Base-by-base conservation (phyloP, 129 eudicot species). In the Saposhnikovia divaricata region DNA sequence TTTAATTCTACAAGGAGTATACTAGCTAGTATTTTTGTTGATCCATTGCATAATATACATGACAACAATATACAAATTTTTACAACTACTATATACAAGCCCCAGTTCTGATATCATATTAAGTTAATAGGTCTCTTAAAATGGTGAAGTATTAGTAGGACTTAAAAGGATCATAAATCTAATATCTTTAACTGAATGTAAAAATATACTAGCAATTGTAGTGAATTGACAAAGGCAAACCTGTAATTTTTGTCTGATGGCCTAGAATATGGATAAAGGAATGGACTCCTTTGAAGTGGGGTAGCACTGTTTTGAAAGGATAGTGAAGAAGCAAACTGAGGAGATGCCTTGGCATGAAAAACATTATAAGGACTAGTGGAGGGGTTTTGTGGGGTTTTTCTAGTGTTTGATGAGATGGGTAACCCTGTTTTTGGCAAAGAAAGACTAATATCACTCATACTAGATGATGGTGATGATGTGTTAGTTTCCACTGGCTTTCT, bases 401-500 rank as follows among this genome's bases (percentile, higher is more conserved):
- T 92, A 73, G 86, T 44, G 74, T 81, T 78, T 68, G 89, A 80
- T 71, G 89, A 79, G 79, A 83, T 71, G 79, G 85, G 86, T 11
- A 76, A n/a, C 68, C 28, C 63, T 38, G 82, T 80, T 75, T 73
- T 78, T 46, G 81, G 79, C 42, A 84, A 21, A 70, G 72, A 19
- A 68, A 51, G 82, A 48, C 72, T 66, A 13, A 66, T 11, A 31
- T 34, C 42, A 66, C 4, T 66, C 39, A 27, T 28, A 66, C 42
- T 66, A 66, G 38, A 25, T 65, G 72, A 21, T 65, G 83, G n/a
- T 81, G 83, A 15, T 61, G 84, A 43, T 73, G 86, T 66, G 72
- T 66, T 66, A 4, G 72, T 80, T 93, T 93, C 98, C 97, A 93
- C 97, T 85, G 97, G 98, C 96, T 94, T 94, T 94, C 97, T 94